phyloP scores from a whole-genome alignment of 441 rosid species.

The Pelargonium citronellum region DNA sequence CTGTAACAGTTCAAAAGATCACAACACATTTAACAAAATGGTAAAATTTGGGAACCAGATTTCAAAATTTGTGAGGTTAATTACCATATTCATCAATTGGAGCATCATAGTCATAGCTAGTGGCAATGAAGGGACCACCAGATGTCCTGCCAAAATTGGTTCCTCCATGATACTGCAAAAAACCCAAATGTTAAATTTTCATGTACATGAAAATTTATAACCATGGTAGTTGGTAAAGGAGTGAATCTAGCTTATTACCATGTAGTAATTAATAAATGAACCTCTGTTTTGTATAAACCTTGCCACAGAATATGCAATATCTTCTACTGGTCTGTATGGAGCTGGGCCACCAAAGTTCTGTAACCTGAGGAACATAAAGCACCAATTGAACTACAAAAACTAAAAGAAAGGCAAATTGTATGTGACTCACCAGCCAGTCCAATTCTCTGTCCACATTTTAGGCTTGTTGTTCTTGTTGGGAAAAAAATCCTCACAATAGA shows the following conservation, averaged over 20 bases:
- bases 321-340: constrained; percentile 51
- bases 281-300: constrained; percentile 54
- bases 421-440: constrained; percentile 55
- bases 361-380: background rate
- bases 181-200: background rate
- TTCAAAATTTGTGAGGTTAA: no score
- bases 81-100: constrained; percentile 69
- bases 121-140: constrained; percentile 58
- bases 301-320: constrained; percentile 50
- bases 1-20: constrained; percentile 25
- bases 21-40: constrained; percentile 22
- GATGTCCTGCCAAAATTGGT: constrained; percentile 60
- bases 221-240: background rate
- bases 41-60: no score
- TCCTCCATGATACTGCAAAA: constrained; percentile 61
- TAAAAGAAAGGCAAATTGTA: background rate
- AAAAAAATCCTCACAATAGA: constrained; percentile 49
- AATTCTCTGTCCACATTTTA: constrained; percentile 62
- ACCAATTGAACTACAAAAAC: no score
- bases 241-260: constrained; percentile 8
- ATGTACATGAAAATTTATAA: background rate
- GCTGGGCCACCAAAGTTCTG: constrained; percentile 34
- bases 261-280: constrained; percentile 50
- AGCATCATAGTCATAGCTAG: constrained; percentile 70
- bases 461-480: constrained; percentile 44